Base-by-base conservation (phyloP, 2,329 filamentous ascomycete genomes). In the Curvularia sp. region DNA sequence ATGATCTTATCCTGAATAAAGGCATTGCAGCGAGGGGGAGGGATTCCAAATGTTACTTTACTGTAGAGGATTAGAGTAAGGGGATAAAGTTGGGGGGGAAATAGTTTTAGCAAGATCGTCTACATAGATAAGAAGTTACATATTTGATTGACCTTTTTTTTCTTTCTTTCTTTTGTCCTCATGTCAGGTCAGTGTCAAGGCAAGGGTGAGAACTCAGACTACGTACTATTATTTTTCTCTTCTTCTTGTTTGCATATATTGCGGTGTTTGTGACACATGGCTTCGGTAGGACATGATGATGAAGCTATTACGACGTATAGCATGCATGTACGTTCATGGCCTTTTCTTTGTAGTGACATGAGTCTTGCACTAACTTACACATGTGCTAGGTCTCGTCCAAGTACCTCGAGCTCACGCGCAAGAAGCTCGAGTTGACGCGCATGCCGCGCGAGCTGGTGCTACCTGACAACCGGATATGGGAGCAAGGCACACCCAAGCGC, bases 371-470 rank as follows among this genome's bases (percentile, higher is more conserved):
- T 7, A 10, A 46, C 6, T 12, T 43, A 48, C 30, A 53, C 25
- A 12, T 6, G 5, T 4, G 10, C 19, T 55, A 89, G 87, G 84
- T 90, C 15, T 89, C 87, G 2, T 84, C 83, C 53, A 86, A 84
- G 67, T 90, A 90, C 72, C 80, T 91, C 1, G 84, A 89, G 45
- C 80, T 90, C 59, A 91, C 88, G 5, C 83, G 80, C 69, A 84
- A 86, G 72, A 91, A 91, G 73, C 80, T 91, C 9, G 86, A 89
- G 68, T 80, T 90, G 45, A 87, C 87, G 21, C 80, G 88, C 57
- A 75, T 90, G 28, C 88, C 88, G 39, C 84, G 86, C 66, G 86
- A 89, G 65, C 69, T 81, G 2, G 76, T 79, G 7, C 72, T 82
- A 8, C 78, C 82, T 2, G 80, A 78, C 56, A 80, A 80, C 30